These are phyloP conservation scores for Ceratopteris richardii DNA, from an alignment of 75 land plant species.

Conservation along the genomic window DNA sequence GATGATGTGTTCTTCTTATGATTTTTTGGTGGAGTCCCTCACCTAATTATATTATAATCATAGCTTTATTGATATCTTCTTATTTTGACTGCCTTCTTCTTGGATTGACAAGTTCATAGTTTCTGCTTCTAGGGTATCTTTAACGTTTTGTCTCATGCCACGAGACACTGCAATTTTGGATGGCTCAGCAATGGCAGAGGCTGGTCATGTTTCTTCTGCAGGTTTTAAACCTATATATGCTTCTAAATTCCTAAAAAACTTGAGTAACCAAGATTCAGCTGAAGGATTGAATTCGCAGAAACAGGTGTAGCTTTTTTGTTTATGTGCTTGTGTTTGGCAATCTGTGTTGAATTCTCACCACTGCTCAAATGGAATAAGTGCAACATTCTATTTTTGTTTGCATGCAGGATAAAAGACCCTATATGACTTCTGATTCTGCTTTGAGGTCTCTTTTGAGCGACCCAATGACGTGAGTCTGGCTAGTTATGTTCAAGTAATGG, in stretches of 20 bases:
- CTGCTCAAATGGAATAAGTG: too few relatives aligned
- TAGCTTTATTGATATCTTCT: too few relatives aligned
- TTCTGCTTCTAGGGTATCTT: slow-evolving; percentile 49
- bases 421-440: slow-evolving; percentile 46
- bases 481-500: too few relatives aligned
- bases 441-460: slow-evolving; percentile 67
- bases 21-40: too few relatives aligned
- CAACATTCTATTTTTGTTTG: not conserved
- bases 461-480: slow-evolving; percentile 65
- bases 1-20: too few relatives aligned
- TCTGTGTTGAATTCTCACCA: too few relatives aligned
- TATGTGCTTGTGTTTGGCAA: too few relatives aligned
- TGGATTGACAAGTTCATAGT: not conserved
- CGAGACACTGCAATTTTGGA: slow-evolving; percentile 75
- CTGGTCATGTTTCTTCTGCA: slow-evolving; percentile 80
- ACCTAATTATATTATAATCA: too few relatives aligned
- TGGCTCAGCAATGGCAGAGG: slow-evolving; percentile 73
- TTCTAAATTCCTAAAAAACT: slow-evolving; percentile 80
- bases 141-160: slow-evolving; percentile 87
- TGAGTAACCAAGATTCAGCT: slow-evolving; percentile 55
- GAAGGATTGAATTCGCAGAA: slow-evolving; percentile 30
- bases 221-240: slow-evolving; percentile 70
- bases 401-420: slow-evolving; percentile 36
- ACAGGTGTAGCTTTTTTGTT: slow-evolving; percentile 14
- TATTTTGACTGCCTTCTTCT: too few relatives aligned